These are phyloP conservation scores for Ophiosphaerella narmari DNA, from an alignment of 2,329 filamentous ascomycete genomes.

Conservation along the genomic window DNA sequence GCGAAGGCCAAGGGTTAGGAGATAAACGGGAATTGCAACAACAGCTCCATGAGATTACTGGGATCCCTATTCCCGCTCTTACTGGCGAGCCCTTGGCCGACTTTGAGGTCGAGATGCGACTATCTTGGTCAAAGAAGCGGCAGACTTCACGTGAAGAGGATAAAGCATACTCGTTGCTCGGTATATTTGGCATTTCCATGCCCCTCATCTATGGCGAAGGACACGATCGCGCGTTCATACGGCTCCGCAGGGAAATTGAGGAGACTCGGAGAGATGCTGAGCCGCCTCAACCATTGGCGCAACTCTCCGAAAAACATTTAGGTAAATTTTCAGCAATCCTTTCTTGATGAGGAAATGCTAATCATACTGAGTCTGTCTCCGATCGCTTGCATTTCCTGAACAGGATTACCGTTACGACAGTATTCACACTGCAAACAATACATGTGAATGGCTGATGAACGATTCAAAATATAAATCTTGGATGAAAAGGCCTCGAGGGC, in stretches of 20 bases:
- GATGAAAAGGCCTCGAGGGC: constrained; percentile 40
- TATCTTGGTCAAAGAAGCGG: constrained; percentile 19
- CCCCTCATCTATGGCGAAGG: background rate
- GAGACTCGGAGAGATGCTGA: too few relatives aligned
- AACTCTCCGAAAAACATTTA: too few relatives aligned
- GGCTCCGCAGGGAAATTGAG: background rate
- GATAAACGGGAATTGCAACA: background rate
- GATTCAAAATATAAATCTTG: constrained; percentile 42
- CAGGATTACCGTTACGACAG: constrained; percentile 9
- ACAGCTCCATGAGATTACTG: constrained; percentile 1
- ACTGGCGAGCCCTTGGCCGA: background rate
- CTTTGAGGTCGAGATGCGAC: constrained; percentile 10
- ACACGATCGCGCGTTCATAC: background rate
- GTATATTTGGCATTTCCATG: constrained; percentile 17
- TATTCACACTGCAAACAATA: constrained; percentile 17
- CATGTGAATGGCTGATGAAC: constrained; percentile 46
- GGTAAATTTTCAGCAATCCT: too few relatives aligned
- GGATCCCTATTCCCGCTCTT: background rate
- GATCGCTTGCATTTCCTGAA: constrained; percentile 13
- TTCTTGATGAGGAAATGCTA: background rate
- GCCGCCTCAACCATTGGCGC: too few relatives aligned
- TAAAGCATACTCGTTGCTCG: constrained; percentile 18
- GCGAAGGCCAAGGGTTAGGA: background rate
- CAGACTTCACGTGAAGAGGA: constrained; percentile 17
- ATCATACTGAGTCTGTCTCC: constrained; percentile 9